Base-by-base conservation (phyloP, 176 grass and related monocot species). In the Aegilops bicornis region DNA sequence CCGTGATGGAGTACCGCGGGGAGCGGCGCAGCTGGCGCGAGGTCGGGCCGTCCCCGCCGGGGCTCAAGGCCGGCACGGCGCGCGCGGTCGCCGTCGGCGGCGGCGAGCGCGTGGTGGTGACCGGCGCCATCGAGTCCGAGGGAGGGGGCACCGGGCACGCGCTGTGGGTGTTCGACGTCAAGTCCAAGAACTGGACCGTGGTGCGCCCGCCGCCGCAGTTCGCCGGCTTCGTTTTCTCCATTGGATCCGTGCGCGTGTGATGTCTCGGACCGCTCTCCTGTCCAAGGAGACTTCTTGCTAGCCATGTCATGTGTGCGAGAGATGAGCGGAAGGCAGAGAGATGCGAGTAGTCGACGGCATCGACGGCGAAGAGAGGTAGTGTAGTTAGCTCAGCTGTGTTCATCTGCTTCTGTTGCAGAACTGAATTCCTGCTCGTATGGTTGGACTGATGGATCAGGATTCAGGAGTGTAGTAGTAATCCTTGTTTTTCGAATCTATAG, bases 161-260 rank as follows among this genome's bases (percentile, higher is more conserved):
- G 3, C 60, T 88, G 0, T 99, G 93, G 86, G 80, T 99, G 77
- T 84, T 88, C 32, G 88, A 93, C 23, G 85, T 85, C 11, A 89
- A 80, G 80, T 67, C 22, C 50, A 89, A 87, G 88, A 85, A 1
- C 69, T 93, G 91, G 91, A 88, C 69, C 50, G 82, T 87, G 3
- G 91, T 93, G 1, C 62, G 68, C 0, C 88, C 87, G 0, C 91
- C 88, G 64, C 81, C 71, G 1, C 85, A 87, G 69, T 93, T 93
- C 88, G 82, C 70, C 0, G 91, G 91, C 0, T 93, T 90, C 82
- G 91, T 87, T 5, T 93, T 90, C 82, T 92, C 91, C 69, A 16
- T 89, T 6, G 82, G 85, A 0, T 76, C 91, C 33, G 62, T 93
- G 8, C 85, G 88, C 23, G 43, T 90, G 30, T 92, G 80, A 85